Percentiles rank a stretch among this genome's conserved stretches.
phyloP scores from a whole-genome alignment of 1,284 basidiomycete genomes.

The Afroboletus lepidellus region DNA sequence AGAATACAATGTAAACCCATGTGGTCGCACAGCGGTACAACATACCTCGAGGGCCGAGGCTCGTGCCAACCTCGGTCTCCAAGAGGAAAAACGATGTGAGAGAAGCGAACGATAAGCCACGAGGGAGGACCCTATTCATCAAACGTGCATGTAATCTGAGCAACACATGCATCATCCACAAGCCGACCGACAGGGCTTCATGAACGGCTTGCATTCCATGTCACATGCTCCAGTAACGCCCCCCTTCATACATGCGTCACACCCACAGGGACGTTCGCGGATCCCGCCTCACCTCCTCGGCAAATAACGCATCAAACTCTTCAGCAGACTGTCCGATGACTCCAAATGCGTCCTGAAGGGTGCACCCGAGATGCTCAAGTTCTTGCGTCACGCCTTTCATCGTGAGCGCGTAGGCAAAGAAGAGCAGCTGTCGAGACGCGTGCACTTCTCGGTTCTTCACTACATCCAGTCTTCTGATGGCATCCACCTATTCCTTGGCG shows the following conservation, averaged over 20 bases:
- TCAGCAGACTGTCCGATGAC: slow-evolving; percentile 72
- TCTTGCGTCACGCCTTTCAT: slow-evolving; percentile 92
- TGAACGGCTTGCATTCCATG: slow-evolving; percentile 8
- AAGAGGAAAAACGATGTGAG: not conserved
- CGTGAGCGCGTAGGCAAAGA: slow-evolving; percentile 90
- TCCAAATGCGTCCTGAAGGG: slow-evolving; percentile 85
- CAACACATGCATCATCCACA: slow-evolving; percentile 11
- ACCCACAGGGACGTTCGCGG: slow-evolving; percentile 15
- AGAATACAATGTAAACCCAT: not conserved
- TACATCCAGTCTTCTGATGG: slow-evolving; percentile 81
- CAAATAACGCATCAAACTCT: slow-evolving; percentile 70
- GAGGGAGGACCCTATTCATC: slow-evolving; percentile 9
- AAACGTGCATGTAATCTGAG: slow-evolving; percentile 7
- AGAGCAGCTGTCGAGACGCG: slow-evolving; percentile 81
- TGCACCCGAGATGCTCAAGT: slow-evolving; percentile 74
- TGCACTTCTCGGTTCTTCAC: slow-evolving; percentile 75
- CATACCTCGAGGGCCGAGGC: not conserved
- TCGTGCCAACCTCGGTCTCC: not conserved
- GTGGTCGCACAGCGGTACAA: not conserved
- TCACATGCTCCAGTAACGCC: slow-evolving; percentile 5
- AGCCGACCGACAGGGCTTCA: slow-evolving; percentile 2
- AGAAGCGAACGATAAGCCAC: slow-evolving; percentile 5
- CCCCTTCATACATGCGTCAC: slow-evolving; percentile 10
- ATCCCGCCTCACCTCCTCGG: slow-evolving; percentile 10
- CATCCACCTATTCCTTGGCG: slow-evolving; percentile 54